phyloP scores from a whole-genome alignment of 106 monocot species.

The Allium fistulosum region DNA sequence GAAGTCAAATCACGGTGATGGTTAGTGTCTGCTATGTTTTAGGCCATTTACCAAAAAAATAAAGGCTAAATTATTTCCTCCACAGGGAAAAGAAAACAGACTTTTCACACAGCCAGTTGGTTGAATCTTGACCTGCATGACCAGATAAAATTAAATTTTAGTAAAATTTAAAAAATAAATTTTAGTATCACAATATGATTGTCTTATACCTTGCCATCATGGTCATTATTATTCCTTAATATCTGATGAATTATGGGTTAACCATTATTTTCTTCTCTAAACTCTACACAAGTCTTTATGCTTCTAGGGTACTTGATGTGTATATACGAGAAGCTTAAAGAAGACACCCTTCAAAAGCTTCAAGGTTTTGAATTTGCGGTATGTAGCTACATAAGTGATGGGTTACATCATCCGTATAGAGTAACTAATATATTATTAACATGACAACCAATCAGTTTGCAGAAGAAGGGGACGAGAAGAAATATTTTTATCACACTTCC shows the following conservation, averaged over 20 bases:
- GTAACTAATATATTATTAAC: constrained; percentile 10
- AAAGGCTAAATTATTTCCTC: no score
- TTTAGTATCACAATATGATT: no score
- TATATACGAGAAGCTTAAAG: constrained; percentile 62
- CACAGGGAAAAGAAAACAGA: no score
- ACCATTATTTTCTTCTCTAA: not conserved
- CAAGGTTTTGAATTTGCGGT: constrained; percentile 86
- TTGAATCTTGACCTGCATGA: no score
- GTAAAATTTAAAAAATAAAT: no score
- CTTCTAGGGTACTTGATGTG: constrained; percentile 88
- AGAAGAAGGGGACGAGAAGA: constrained; percentile 80
- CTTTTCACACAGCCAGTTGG: no score
- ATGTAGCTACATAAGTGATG: constrained; percentile 17
- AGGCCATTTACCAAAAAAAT: no score
- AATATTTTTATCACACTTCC: constrained; percentile 80
- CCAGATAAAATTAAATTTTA: no score
- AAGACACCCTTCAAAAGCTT: constrained; percentile 48
- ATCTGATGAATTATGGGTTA: no score
- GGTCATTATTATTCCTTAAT: no score
- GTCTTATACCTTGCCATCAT: no score
- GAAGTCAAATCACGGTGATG: not conserved
- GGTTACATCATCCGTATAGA: not conserved
- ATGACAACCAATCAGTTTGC: constrained; percentile 53
- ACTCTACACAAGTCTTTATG: not conserved
- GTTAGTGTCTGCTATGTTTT: no score